Percentiles rank a stretch among this genome's conserved stretches.
These are phyloP conservation scores for Ceratobasidium sp. DNA, from an alignment of 1,284 basidiomycete genomes.

Conservation along the genomic window DNA sequence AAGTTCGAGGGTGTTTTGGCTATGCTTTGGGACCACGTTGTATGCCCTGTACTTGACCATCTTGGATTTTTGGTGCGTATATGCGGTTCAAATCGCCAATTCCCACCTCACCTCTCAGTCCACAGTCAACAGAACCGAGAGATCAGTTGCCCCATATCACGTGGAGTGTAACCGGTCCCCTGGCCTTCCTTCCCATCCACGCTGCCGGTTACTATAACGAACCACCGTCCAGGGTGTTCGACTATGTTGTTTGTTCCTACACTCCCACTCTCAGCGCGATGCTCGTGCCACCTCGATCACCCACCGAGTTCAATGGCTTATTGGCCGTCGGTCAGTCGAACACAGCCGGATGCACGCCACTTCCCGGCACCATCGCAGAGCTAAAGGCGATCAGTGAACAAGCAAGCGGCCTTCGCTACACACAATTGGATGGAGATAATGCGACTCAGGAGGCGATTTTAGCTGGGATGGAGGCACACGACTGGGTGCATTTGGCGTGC, in stretches of 20 bases:
- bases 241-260: background rate
- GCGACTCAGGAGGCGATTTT: background rate
- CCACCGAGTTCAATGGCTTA: background rate
- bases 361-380: background rate
- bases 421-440: background rate
- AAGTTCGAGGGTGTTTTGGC: background rate
- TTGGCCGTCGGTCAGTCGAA: background rate
- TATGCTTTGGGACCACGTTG: background rate
- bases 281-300: background rate
- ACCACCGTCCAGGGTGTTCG: background rate
- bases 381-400: background rate
- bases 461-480: background rate
- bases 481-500: constrained; percentile 35
- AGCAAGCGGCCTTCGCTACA: background rate
- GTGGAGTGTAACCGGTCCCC: background rate
- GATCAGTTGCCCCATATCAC: background rate
- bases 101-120: background rate
- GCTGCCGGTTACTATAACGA: background rate
- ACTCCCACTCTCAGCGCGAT: background rate
- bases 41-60: background rate
- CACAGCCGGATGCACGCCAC: background rate
- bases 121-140: background rate
- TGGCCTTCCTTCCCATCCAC: background rate
- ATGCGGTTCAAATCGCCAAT: background rate
- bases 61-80: constrained; percentile 7